phyloP scores from a whole-genome alignment of 768 basidiomycete genomes.

The Pisolithus tinctorius region DNA sequence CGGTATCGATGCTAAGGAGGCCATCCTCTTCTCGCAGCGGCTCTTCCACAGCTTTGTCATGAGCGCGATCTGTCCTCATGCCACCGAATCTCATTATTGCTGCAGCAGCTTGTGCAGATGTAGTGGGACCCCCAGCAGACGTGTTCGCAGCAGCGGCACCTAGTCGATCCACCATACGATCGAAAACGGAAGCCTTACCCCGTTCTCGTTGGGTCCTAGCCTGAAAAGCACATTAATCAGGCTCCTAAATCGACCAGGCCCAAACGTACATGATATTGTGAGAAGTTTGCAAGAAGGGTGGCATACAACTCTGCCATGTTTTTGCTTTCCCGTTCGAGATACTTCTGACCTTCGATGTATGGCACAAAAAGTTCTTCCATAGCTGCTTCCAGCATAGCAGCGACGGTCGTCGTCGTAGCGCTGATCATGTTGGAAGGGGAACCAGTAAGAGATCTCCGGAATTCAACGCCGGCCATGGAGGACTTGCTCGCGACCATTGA shows the following conservation, averaged over 20 bases:
- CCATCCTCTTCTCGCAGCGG: constrained; percentile 79
- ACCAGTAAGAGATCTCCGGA: constrained; percentile 47
- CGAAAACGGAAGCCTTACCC: constrained; percentile 75
- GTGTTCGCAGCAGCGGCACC: constrained; percentile 68
- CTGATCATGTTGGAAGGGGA: constrained; percentile 34
- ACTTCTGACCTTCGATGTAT: constrained; percentile 86
- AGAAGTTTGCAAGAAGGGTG: constrained; percentile 63
- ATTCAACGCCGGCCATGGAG: constrained; percentile 57
- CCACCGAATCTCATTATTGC: constrained; percentile 87
- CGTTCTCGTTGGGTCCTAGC: constrained; percentile 51
- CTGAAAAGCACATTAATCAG: constrained; percentile 21
- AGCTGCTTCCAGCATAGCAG: constrained; percentile 87
- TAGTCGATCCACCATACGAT: constrained; percentile 84
- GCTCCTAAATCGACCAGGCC: not conserved
- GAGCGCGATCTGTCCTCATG: constrained; percentile 47
- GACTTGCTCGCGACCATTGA: constrained; percentile 53
- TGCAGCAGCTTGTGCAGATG: constrained; percentile 81
- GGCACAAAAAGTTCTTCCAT: constrained; percentile 96
- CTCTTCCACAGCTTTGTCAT: constrained; percentile 58
- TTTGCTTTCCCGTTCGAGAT: constrained; percentile 87
- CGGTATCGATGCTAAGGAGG: constrained; percentile 60
- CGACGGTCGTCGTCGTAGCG: constrained; percentile 43
- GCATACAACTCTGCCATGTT: constrained; percentile 77
- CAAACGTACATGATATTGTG: constrained; percentile 78
- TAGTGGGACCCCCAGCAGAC: constrained; percentile 52